Percentiles rank a stretch among this genome's conserved stretches.
Conservation (phyloP, 2,329 filamentous ascomycete genomes). For the Didymella arachidicola region DNA sequence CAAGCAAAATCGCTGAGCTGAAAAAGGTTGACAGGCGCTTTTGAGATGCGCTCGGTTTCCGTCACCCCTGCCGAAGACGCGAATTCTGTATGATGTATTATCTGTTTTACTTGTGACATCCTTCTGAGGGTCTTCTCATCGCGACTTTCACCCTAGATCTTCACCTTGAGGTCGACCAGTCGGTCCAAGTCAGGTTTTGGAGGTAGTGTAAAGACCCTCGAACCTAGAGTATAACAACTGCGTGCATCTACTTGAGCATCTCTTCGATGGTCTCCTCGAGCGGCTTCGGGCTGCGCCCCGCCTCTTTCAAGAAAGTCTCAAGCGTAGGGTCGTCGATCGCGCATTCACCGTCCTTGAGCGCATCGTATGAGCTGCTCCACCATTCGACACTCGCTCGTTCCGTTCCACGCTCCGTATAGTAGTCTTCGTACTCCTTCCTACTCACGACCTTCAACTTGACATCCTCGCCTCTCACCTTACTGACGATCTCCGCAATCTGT, state of each 20-base stretch:
- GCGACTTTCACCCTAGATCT: too few relatives aligned
- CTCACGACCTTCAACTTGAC: conserved; percentile 49
- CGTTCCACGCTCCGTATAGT: conserved; percentile 49
- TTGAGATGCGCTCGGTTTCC: too few relatives aligned
- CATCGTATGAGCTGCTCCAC: conserved; percentile 58
- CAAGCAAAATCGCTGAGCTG: conserved; percentile 29
- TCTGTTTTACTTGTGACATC: too few relatives aligned
- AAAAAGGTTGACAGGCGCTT: conserved; percentile 52
- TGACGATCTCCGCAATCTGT: conserved; percentile 45
- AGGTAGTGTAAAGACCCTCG: too few relatives aligned
- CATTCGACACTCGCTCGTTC: conserved; percentile 52
- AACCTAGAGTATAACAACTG: not conserved
- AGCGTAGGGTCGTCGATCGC: conserved; percentile 53
- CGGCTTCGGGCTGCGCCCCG: conserved; percentile 46
- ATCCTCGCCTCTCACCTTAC: conserved; percentile 35
- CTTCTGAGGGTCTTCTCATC: too few relatives aligned
- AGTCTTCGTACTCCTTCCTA: conserved; percentile 53
- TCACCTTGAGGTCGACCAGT: too few relatives aligned
- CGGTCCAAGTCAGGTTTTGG: too few relatives aligned
- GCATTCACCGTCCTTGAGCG: conserved; percentile 54
- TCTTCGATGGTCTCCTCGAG: conserved; percentile 53
- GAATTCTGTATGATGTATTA: too few relatives aligned
- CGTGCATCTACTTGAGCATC: conserved; percentile 45
- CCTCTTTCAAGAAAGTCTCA: conserved; percentile 49
- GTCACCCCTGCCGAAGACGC: too few relatives aligned